Evolutionary conservation across 805 yeast species (phyloP).

Genomic region (Danielozyma ontarioensis): DNA sequence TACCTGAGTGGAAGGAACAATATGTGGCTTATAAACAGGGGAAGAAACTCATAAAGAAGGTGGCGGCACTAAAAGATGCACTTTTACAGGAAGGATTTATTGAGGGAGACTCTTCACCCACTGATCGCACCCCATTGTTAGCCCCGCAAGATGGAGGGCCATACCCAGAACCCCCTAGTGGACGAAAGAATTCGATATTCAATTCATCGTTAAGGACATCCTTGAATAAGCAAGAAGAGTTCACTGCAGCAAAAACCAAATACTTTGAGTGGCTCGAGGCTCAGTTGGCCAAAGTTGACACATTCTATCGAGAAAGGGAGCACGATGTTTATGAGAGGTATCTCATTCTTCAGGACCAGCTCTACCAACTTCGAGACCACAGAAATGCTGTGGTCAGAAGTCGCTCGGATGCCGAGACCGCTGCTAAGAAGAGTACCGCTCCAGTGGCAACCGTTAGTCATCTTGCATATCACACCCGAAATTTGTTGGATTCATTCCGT

Average conservation of each 20-base stretch:
- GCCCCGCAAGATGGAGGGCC: constrained; percentile 1
- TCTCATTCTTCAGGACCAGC: constrained; percentile 60
- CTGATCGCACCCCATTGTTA: constrained; percentile 2
- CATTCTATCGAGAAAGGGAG: constrained; percentile 58
- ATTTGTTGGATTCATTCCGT: constrained; percentile 16
- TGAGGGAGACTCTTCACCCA: not conserved
- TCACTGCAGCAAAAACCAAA: constrained; percentile 36
- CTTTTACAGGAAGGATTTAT: no score
- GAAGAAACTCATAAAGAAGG: constrained; percentile 45
- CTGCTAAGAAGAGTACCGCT: constrained; percentile 23
- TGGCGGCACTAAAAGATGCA: constrained; percentile 13
- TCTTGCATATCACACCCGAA: constrained; percentile 23
- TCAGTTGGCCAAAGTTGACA: constrained; percentile 56
- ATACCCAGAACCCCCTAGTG: not conserved
- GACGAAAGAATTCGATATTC: constrained; percentile 16
- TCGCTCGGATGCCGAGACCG: constrained; percentile 28
- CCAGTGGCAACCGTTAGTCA: constrained; percentile 27
- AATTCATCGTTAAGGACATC: constrained; percentile 14
- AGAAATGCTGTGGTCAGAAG: constrained; percentile 32
- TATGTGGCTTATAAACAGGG: constrained; percentile 70
- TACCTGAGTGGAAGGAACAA: constrained; percentile 85
- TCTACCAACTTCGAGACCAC: constrained; percentile 59
- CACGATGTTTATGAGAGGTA: constrained; percentile 55
- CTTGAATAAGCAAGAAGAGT: constrained; percentile 14
- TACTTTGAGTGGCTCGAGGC: constrained; percentile 65